phyloP scores from a whole-genome alignment of 306 rosid species.

The Albizia julibrissin region DNA sequence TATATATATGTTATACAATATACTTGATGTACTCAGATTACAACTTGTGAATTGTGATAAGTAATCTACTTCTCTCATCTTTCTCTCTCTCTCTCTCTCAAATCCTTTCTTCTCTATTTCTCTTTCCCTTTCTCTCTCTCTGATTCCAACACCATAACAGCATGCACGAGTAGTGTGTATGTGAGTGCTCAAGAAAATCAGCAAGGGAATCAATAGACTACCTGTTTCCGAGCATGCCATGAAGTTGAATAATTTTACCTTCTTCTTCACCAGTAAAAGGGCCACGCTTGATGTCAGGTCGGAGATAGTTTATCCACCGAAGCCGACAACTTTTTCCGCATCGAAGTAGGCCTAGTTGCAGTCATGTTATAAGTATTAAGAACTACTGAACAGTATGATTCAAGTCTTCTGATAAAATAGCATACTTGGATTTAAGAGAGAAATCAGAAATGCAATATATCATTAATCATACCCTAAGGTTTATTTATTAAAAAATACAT shows the following conservation, averaged over 20 bases:
- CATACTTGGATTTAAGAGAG: not conserved
- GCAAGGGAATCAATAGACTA: conserved; percentile 20
- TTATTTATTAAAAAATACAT: not conserved
- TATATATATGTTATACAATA: too few species aligned
- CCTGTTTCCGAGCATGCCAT: conserved; percentile 63
- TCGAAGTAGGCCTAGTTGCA: conserved; percentile 48
- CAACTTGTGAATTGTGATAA: too few species aligned
- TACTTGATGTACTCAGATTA: too few species aligned
- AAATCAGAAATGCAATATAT: conserved; percentile 14
- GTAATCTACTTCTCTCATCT: too few species aligned
- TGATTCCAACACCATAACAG: too few species aligned
- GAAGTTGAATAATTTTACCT: conserved; percentile 48
- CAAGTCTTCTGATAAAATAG: not conserved
- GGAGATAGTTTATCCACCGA: conserved; percentile 65
- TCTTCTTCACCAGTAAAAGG: conserved; percentile 56
- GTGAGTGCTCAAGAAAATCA: conserved; percentile 9
- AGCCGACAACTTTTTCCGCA: conserved; percentile 67
- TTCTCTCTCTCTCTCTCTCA: too few species aligned
- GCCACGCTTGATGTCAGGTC: conserved; percentile 66
- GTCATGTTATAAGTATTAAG: conserved; percentile 2
- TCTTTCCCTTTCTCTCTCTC: too few species aligned
- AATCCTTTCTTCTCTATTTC: too few species aligned
- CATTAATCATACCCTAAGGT: not conserved
- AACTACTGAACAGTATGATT: not conserved
- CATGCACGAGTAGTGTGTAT: not conserved